Conservation (phyloP, 1,284 basidiomycete species). For the Apiotrichum brassicae region DNA sequence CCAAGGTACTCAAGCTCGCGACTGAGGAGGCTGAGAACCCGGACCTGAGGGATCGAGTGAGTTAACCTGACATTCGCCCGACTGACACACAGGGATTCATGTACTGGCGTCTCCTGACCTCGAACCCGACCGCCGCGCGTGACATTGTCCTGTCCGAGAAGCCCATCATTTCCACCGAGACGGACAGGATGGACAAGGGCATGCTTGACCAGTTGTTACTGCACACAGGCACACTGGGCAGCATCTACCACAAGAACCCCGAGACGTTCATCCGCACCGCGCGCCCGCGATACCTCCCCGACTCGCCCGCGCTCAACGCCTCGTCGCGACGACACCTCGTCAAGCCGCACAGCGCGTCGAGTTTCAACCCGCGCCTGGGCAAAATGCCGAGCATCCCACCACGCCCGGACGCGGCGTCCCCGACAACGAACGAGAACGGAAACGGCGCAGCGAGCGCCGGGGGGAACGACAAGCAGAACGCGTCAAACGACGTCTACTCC, state of each 20-base stretch:
- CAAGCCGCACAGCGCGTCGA: slow-evolving; percentile 5
- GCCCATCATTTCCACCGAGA: slow-evolving; percentile 94
- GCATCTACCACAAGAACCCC: slow-evolving; percentile 48
- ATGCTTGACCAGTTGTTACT: slow-evolving; percentile 65
- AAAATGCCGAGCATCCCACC: slow-evolving; percentile 15
- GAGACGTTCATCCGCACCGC: slow-evolving; percentile 48
- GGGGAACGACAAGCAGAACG: neutral
- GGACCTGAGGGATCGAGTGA: slow-evolving; percentile 73
- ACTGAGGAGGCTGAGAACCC: slow-evolving; percentile 96
- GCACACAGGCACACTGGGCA: slow-evolving; percentile 46
- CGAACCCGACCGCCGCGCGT: slow-evolving; percentile 81
- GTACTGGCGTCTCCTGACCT: slow-evolving; percentile 96
- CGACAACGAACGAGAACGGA: slow-evolving; percentile 7
- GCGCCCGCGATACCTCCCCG: slow-evolving; percentile 40
- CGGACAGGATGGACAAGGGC: slow-evolving; percentile 92
- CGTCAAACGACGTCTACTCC: slow-evolving; percentile 40
- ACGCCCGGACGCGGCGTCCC: no score
- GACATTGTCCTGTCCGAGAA: slow-evolving; percentile 92
- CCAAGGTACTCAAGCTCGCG: slow-evolving; percentile 81
- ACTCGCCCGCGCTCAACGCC: slow-evolving; percentile 45
- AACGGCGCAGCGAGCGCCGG: slow-evolving; percentile 2
- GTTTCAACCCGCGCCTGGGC: slow-evolving; percentile 7
- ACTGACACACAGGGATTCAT: slow-evolving; percentile 65
- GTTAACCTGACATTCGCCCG: slow-evolving; percentile 8
- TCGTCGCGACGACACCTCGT: slow-evolving; percentile 46